Evolutionary conservation across 163 green algal genomes (phyloP).

Genomic region (Scenedesmus sp.): DNA sequence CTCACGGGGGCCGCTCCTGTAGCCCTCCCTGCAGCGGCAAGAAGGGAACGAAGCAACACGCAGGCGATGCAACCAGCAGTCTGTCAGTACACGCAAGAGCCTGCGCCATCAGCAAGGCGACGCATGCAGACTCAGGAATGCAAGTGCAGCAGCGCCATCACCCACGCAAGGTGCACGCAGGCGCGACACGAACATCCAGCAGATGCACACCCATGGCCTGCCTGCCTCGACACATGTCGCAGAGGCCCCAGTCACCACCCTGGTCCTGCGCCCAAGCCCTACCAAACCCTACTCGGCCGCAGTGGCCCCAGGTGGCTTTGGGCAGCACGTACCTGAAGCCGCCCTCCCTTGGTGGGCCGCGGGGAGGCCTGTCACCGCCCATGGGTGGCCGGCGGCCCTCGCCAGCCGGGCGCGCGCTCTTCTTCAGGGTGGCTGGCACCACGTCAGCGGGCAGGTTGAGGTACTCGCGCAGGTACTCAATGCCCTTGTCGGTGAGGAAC

Average conservation of each 20-base stretch:
- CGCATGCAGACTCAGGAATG: too few species aligned
- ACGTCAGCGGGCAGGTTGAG: conserved; percentile 97
- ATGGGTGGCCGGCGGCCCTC: conserved; percentile 59
- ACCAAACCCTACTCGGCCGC: too few species aligned
- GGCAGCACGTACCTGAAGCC: conserved; percentile 32
- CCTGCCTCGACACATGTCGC: too few species aligned
- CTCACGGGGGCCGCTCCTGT: conserved; percentile 72
- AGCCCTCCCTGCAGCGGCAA: conserved; percentile 74
- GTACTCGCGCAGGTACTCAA: conserved; percentile 99
- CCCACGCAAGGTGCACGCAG: too few species aligned
- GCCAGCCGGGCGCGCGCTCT: conserved; percentile 70
- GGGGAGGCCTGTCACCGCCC: conserved; percentile 62
- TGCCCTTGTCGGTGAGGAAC: conserved; percentile 99
- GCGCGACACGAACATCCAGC: too few species aligned
- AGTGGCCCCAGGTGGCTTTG: too few species aligned
- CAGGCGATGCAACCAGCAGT: too few species aligned
- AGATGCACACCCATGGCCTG: too few species aligned
- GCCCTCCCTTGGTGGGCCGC: conserved; percentile 68
- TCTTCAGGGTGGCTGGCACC: conserved; percentile 95
- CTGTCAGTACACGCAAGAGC: too few species aligned
- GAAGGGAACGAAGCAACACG: conserved; percentile 20
- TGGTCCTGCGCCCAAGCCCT: too few species aligned
- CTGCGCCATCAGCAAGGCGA: too few species aligned
- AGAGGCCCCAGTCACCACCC: conserved; percentile 59
- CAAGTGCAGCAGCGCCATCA: too few species aligned